These are phyloP conservation scores for Cordyceps cicadae DNA, from an alignment of 2,329 filamentous ascomycete species.

Conservation along the genomic window DNA sequence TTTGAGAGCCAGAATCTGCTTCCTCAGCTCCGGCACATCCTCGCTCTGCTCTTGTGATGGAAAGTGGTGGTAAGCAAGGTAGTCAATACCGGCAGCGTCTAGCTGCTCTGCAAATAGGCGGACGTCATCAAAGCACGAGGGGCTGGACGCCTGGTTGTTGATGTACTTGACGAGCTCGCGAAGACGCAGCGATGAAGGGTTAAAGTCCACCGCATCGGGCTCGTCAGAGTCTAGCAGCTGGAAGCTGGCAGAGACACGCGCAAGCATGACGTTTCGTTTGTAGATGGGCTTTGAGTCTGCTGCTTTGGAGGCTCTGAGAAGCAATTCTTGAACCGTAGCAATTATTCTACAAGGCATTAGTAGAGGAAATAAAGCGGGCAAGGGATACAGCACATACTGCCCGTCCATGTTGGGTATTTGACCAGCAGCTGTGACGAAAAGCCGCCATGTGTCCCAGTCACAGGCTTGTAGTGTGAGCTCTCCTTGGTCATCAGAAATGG, in stretches of 20 bases:
- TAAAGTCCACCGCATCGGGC: constrained; percentile 21
- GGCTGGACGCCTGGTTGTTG: constrained; percentile 26
- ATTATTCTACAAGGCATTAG: constrained; percentile 20
- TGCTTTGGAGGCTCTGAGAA: constrained; percentile 23
- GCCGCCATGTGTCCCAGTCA: constrained; percentile 35
- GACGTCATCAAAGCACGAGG: constrained; percentile 39
- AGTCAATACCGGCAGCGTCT: constrained; percentile 29
- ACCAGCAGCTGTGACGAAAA: constrained; percentile 31
- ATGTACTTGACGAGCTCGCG: constrained; percentile 29
- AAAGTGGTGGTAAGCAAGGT: constrained; percentile 31
- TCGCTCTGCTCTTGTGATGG: constrained; percentile 23
- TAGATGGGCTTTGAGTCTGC: constrained; percentile 29
- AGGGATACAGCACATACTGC: constrained; percentile 23
- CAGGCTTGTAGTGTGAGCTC: constrained; percentile 35
- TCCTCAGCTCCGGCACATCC: constrained; percentile 18
- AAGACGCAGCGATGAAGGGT: constrained; percentile 24
- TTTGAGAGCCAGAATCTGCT: constrained; percentile 32
- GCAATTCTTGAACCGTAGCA: constrained; percentile 21
- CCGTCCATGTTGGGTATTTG: constrained; percentile 23
- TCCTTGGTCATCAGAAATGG: constrained; percentile 27
- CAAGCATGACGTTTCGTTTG: constrained; percentile 30
- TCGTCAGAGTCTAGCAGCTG: constrained; percentile 23
- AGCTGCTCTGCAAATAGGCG: constrained; percentile 37
- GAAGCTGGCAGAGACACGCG: constrained; percentile 31
- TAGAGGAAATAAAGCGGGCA: background rate